These are phyloP conservation scores for Zangia roseola DNA, from an alignment of 768 basidiomycete genomes.

Conservation along the genomic window DNA sequence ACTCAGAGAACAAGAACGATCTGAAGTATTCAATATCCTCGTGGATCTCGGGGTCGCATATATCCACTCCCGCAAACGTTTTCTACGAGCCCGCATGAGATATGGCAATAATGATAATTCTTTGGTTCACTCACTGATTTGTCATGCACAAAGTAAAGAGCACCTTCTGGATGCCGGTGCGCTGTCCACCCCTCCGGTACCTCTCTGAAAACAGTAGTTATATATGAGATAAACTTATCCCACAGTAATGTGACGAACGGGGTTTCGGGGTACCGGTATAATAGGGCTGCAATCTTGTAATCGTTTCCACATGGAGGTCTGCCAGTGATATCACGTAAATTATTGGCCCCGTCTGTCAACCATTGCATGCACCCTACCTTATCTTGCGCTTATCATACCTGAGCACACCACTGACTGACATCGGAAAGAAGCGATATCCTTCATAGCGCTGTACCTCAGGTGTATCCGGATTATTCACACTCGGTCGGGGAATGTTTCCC, in stretches of 20 bases:
- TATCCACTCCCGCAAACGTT: conserved; percentile 54
- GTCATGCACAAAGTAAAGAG: conserved; percentile 53
- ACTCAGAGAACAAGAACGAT: conserved; percentile 11
- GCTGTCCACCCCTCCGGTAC: conserved; percentile 43
- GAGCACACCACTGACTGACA: conserved; percentile 11
- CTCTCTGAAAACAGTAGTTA: conserved; percentile 7
- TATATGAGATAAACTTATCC: not conserved
- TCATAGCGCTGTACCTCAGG: conserved; percentile 3
- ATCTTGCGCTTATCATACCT: conserved; percentile 13
- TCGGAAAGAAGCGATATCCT: conserved; percentile 13
- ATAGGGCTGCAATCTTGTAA: conserved; percentile 16
- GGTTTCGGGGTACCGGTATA: conserved; percentile 15
- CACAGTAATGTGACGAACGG: conserved; percentile 15
- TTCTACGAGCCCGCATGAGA: conserved; percentile 35
- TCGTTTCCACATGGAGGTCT: conserved; percentile 2
- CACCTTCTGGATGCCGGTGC: conserved; percentile 59
- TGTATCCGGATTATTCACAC: not conserved
- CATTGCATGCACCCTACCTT: conserved; percentile 5
- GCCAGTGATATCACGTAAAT: not conserved
- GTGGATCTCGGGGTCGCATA: conserved; percentile 39
- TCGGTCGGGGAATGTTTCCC: conserved; percentile 4
- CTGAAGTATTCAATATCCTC: conserved; percentile 37
- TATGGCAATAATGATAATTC: not conserved
- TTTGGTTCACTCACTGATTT: conserved; percentile 37
- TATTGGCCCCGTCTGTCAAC: not conserved